phyloP scores from a whole-genome alignment of 257 asterid genomes.

The Solanum commersonii region DNA sequence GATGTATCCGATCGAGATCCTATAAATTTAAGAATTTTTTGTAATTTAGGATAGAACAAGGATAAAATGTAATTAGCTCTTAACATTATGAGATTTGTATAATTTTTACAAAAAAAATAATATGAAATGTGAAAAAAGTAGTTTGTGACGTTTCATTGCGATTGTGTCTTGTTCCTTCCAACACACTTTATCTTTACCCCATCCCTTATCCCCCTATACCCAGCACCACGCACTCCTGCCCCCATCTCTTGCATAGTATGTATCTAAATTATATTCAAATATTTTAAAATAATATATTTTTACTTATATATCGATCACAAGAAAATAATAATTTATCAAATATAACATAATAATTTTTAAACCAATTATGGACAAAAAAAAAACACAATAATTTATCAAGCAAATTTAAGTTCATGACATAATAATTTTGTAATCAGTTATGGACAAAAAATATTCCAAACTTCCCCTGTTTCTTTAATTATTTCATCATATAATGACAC shows the following conservation, averaged over 20 bases:
- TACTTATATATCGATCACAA: neutral
- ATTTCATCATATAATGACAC: neutral
- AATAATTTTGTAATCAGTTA: neutral
- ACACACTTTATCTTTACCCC: too few relatives aligned
- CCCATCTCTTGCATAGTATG: neutral
- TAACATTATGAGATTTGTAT: too few relatives aligned
- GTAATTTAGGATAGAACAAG: too few relatives aligned
- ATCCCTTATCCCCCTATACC: neutral
- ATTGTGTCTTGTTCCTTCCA: too few relatives aligned
- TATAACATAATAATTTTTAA: too few relatives aligned
- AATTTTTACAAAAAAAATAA: too few relatives aligned
- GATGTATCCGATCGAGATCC: too few relatives aligned
- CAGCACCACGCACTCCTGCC: neutral
- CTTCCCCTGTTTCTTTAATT: neutral
- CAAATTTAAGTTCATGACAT: neutral
- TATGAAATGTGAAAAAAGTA: neutral
- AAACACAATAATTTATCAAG: neutral
- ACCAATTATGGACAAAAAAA: neutral
- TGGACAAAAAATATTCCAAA: neutral
- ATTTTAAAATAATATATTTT: too few relatives aligned
- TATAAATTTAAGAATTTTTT: too few relatives aligned
- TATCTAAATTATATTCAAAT: too few relatives aligned
- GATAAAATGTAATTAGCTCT: too few relatives aligned
- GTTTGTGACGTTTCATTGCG: neutral
- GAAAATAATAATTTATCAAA: too few relatives aligned